Percentiles rank a stretch among this genome's conserved stretches.
These are phyloP conservation scores for Rhizophora apiculata DNA, from an alignment of 345 rosid species.

Conservation along the genomic window DNA sequence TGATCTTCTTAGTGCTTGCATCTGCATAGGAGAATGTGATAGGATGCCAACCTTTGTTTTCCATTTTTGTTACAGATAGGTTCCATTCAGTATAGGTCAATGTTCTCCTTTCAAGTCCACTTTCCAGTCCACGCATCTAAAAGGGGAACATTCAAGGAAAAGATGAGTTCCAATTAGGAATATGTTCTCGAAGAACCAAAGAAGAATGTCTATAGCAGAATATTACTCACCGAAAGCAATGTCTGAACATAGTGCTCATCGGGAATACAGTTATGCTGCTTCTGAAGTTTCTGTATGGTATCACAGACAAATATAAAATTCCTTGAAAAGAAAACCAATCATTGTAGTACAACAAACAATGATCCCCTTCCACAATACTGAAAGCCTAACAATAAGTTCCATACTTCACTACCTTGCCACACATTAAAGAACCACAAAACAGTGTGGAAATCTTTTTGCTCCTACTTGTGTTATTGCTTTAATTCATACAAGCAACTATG, in stretches of 20 bases:
- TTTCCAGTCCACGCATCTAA: slow-evolving; percentile 73
- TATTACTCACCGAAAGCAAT: slow-evolving; percentile 17
- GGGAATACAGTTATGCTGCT: slow-evolving; percentile 18
- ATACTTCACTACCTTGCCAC: too few species aligned
- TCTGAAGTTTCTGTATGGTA: slow-evolving; percentile 45
- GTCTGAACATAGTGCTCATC: slow-evolving; percentile 35
- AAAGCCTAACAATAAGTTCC: too few species aligned
- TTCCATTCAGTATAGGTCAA: slow-evolving; percentile 89
- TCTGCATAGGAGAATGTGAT: slow-evolving; percentile 61
- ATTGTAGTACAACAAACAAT: too few species aligned
- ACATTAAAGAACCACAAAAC: too few species aligned
- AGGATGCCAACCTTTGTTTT: slow-evolving; percentile 87
- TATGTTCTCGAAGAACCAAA: too few species aligned
- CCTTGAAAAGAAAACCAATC: slow-evolving; percentile 8
- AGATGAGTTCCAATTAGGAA: not conserved
- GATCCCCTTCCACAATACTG: too few species aligned
- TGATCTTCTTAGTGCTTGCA: slow-evolving; percentile 47
- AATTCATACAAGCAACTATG: too few species aligned
- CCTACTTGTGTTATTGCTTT: too few species aligned
- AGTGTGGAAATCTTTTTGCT: too few species aligned
- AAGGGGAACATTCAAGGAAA: not conserved
- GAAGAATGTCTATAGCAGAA: not conserved
- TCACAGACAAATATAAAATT: slow-evolving; percentile 2
- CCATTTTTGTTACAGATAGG: slow-evolving; percentile 50
- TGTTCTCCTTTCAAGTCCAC: slow-evolving; percentile 72